Evolutionary conservation across 148 eudicot genomes (phyloP).

Genomic region (Rhododendron ovatum): DNA sequence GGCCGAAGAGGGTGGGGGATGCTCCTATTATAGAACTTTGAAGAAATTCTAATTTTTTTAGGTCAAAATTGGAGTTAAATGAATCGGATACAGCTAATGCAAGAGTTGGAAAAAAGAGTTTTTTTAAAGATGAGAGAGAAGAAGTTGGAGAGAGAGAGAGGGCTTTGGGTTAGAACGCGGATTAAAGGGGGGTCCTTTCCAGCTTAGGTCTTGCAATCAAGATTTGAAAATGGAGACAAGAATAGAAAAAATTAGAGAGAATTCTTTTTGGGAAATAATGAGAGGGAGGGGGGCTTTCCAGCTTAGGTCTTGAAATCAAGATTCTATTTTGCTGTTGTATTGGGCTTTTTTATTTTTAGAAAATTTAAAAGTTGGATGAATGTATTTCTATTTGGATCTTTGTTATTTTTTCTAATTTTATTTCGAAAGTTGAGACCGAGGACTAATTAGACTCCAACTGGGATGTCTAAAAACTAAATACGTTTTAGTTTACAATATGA

Average conservation of each 20-base stretch:
- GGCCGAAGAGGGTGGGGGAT: background rate
- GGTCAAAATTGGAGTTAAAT: conserved; percentile 1
- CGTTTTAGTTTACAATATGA: no score
- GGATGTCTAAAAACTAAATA: no score
- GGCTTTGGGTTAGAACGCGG: no score
- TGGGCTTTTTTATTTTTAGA: background rate
- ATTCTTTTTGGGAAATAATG: no score
- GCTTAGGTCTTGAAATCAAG: no score
- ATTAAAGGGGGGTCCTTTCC: background rate
- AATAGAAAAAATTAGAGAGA: background rate
- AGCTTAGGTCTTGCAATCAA: background rate
- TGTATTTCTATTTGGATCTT: background rate
- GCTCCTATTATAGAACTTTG: background rate
- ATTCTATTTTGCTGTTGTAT: background rate
- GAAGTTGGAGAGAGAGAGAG: background rate
- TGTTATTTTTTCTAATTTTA: background rate
- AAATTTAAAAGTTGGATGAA: background rate
- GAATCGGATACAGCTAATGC: background rate
- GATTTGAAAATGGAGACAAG: background rate
- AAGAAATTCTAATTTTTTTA: background rate
- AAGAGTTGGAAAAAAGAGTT: background rate
- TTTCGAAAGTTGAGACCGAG: background rate
- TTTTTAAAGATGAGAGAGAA: background rate
- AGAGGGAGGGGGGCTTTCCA: no score
- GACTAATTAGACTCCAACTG: no score